Conservation (phyloP, 2,329 filamentous ascomycete genomes). For the Endoconidiophora laricicola region DNA sequence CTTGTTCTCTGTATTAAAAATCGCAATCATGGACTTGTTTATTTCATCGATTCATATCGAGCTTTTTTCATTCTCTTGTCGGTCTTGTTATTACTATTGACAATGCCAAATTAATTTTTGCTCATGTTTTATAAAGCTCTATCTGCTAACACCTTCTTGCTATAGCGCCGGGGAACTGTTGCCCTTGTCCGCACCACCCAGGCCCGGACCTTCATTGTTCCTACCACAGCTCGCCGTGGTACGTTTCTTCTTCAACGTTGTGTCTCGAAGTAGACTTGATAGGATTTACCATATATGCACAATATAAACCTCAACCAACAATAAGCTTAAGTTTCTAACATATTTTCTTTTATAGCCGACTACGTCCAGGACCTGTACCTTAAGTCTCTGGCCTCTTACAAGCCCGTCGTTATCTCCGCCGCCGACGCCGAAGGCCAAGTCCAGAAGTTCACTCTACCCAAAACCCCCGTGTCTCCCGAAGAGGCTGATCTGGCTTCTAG, state of each 20-base stretch:
- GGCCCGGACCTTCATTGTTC: slow-evolving; percentile 41
- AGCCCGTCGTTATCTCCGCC: slow-evolving; percentile 66
- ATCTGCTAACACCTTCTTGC: slow-evolving; percentile 1
- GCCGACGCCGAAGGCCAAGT: slow-evolving; percentile 81
- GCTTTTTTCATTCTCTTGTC: neutral
- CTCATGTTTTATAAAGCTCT: neutral
- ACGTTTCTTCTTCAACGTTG: slow-evolving; percentile 21
- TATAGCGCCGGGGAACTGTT: slow-evolving; percentile 9
- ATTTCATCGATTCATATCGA: neutral
- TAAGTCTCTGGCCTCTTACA: slow-evolving; percentile 90
- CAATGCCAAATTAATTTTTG: neutral
- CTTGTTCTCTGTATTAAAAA: too few species aligned
- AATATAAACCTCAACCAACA: slow-evolving; percentile 15
- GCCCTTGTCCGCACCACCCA: slow-evolving; percentile 21
- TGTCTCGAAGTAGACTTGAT: neutral
- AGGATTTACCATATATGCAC: slow-evolving; percentile 14
- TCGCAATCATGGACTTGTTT: too few species aligned
- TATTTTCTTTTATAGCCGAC: slow-evolving; percentile 48
- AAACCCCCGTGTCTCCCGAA: slow-evolving; percentile 75
- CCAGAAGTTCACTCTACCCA: slow-evolving; percentile 67
- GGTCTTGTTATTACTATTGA: neutral
- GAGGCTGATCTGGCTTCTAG: slow-evolving; percentile 84
- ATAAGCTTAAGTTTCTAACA: neutral
- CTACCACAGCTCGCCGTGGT: slow-evolving; percentile 46
- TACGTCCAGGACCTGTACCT: slow-evolving; percentile 97